Base-by-base conservation (phyloP, 1,284 basidiomycete genomes). In the Phaffia rhodozyma region DNA sequence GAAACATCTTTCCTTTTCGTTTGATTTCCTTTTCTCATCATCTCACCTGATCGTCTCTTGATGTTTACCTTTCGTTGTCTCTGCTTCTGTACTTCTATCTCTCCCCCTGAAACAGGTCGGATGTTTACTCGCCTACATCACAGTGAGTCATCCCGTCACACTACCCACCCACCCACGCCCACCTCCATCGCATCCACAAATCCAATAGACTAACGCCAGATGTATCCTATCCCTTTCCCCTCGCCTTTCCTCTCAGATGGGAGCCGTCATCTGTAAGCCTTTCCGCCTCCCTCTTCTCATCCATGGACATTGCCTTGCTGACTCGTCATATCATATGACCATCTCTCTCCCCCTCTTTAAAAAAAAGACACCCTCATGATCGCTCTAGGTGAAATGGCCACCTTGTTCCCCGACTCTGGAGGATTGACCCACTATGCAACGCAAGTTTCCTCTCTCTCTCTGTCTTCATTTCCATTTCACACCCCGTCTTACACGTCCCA, bases 381-480 rank as follows among this genome's bases (percentile, higher is more conserved):
- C 29, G 74, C 74, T 21, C 70, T 77, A 2, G 77, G 76, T 48
- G 76, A 78, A 60, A 74, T 78, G 71, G 70, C 70, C 20, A 70
- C 71, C 7, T 71, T 71, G 63, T 70, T 70, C 29, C 70, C 73
- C 7, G 70, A 71, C 60, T 70, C 73, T 34, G 76, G 76, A 53
- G 74, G 74, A 38, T 76, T 74, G 63, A 70, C 72, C 51, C 69
- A 71, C 61, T 71, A 72, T 57, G 71, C 72, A 25, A 60, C 59
- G 21, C 49, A 43, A 43, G 38, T 43, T 11, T 11, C 13, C 13
- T 11, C 38, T 43, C 13, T 11, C 13, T 43, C 16, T 43, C 38
- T 16, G 2, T 43, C 2, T 7, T 11, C 38, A 2, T 43, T 16
- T 11, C 16, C 38, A 2, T 11, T 11, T 11, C 13, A 16, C 38